Evolutionary conservation across 768 basidiomycete species (phyloP).

Genomic region (Suillus brevipes): DNA sequence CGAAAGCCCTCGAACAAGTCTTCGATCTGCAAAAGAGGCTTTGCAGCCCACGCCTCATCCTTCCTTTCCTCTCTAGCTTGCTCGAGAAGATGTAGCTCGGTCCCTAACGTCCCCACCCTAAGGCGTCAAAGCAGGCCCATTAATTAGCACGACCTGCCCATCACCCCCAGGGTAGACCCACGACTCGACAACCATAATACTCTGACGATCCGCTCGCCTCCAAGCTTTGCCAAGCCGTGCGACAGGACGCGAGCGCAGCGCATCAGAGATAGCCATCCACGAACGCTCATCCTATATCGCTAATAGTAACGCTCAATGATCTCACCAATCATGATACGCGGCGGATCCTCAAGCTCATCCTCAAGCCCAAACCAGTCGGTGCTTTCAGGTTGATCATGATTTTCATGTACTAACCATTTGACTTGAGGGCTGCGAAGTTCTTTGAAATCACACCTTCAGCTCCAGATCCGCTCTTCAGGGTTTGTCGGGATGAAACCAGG

Average conservation of each 20-base stretch:
- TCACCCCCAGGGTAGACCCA: slow-evolving; percentile 58
- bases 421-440: slow-evolving; percentile 15
- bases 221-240: slow-evolving; percentile 79
- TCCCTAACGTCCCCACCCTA: slow-evolving; percentile 67
- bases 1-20: slow-evolving; percentile 54
- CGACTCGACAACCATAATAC: slow-evolving; percentile 58
- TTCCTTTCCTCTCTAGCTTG: slow-evolving; percentile 44
- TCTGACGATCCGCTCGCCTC: slow-evolving; percentile 67
- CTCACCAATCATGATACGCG: slow-evolving; percentile 13
- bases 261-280: slow-evolving; percentile 73
- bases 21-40: slow-evolving; percentile 41
- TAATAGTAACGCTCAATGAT: slow-evolving; percentile 3
- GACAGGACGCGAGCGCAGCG: slow-evolving; percentile 71
- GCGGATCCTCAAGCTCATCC: slow-evolving; percentile 22
- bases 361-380: slow-evolving; percentile 30
- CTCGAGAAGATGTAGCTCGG: slow-evolving; percentile 45
- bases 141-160: slow-evolving; percentile 27
- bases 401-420: neutral
- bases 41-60: slow-evolving; percentile 46
- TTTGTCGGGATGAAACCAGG: slow-evolving; percentile 28
- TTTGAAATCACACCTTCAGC: slow-evolving; percentile 27
- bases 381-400: neutral
- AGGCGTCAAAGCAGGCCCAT: slow-evolving; percentile 52
- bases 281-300: slow-evolving; percentile 60
- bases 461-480: slow-evolving; percentile 27